Conservation (phyloP, 352 stramenopile species). For the Pythium pyrilobum region DNA sequence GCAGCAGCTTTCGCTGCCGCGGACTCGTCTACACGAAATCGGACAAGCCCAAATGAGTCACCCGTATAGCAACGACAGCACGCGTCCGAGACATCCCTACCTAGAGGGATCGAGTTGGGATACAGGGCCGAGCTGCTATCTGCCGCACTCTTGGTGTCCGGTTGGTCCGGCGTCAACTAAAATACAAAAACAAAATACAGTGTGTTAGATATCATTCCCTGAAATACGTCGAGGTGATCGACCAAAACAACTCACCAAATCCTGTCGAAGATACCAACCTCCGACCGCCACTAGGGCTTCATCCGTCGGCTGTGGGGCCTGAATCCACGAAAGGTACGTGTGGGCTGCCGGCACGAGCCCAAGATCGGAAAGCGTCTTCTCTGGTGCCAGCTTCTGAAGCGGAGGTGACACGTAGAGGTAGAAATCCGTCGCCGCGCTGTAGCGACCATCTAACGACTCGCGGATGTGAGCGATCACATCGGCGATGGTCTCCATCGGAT, state of each 20-base stretch:
- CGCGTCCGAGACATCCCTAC: slow-evolving; percentile 1
- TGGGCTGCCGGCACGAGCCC: slow-evolving; percentile 74
- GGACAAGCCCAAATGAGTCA: neutral
- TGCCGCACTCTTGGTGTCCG: slow-evolving; percentile 9
- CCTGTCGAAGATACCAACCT: slow-evolving; percentile 55
- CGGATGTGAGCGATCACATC: slow-evolving; percentile 65
- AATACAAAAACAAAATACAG: neutral
- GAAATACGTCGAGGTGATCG: slow-evolving; percentile 59
- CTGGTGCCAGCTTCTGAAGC: slow-evolving; percentile 46
- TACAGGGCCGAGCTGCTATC: neutral
- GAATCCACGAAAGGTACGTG: slow-evolving; percentile 70
- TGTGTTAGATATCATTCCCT: slow-evolving; percentile 20
- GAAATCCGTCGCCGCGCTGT: slow-evolving; percentile 21
- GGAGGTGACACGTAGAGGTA: slow-evolving; percentile 81
- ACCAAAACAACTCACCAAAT: slow-evolving; percentile 42
- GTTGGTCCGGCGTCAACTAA: slow-evolving; percentile 14
- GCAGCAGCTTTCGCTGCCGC: slow-evolving; percentile 7
- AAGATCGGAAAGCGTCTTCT: slow-evolving; percentile 60
- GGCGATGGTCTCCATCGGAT: slow-evolving; percentile 71
- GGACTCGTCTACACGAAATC: slow-evolving; percentile 1
- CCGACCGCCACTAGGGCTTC: neutral
- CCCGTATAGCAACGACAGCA: neutral
- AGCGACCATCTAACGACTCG: slow-evolving; percentile 29
- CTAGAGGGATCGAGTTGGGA: slow-evolving; percentile 21
- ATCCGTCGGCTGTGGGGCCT: slow-evolving; percentile 4